These are phyloP conservation scores for Fagus crenata DNA, from an alignment of 306 rosid genomes.

Conservation along the genomic window DNA sequence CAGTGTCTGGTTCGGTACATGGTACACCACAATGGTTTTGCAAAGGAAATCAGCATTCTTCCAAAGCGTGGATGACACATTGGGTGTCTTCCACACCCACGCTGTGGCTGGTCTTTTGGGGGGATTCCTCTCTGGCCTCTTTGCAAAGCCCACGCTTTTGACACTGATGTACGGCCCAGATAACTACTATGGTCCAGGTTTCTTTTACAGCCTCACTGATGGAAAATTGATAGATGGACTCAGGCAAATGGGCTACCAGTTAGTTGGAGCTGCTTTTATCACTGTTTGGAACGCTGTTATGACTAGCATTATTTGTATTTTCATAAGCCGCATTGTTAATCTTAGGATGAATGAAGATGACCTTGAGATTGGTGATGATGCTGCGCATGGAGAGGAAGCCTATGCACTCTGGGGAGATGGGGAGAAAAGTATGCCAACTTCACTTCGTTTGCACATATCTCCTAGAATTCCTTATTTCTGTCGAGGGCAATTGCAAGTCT, in stretches of 20 bases:
- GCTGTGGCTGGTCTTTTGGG: conserved; percentile 66
- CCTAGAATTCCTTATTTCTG: conserved; percentile 42
- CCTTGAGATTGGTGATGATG: conserved; percentile 69
- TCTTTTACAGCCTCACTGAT: conserved; percentile 25
- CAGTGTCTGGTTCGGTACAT: conserved; percentile 41
- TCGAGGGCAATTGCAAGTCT: background rate
- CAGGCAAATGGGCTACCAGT: conserved; percentile 49
- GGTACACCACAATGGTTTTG: conserved; percentile 75
- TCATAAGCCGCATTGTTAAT: conserved; percentile 40
- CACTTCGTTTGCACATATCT: conserved; percentile 33
- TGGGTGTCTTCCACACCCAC: conserved; percentile 80
- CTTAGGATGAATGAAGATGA: conserved; percentile 73
- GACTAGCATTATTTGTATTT: conserved; percentile 58
- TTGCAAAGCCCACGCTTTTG: conserved; percentile 53
- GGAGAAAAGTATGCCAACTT: conserved; percentile 30
- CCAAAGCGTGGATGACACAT: conserved; percentile 68
- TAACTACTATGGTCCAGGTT: conserved; percentile 29
- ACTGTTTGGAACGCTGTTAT: conserved; percentile 52
- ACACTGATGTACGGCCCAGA: conserved; percentile 38
- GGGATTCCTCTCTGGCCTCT: conserved; percentile 61
- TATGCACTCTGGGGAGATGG: conserved; percentile 86
- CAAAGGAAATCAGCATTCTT: conserved; percentile 50
- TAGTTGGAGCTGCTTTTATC: conserved; percentile 55
- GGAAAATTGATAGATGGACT: conserved; percentile 26
- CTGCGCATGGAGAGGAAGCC: conserved; percentile 75